Conservation (phyloP, 1,284 basidiomycete species). For the Puccinia polysora region DNA sequence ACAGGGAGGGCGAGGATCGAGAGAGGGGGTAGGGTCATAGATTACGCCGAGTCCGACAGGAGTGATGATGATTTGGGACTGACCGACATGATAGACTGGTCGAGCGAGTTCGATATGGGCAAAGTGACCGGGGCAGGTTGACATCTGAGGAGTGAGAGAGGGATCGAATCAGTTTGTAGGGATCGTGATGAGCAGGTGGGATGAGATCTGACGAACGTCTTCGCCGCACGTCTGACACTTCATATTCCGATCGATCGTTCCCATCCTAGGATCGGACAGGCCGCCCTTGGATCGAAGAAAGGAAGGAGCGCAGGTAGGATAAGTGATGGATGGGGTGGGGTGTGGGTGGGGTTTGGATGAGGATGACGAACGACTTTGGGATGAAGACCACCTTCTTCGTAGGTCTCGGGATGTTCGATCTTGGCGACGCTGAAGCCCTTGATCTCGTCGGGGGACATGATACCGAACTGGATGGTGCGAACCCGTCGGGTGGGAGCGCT, state of each 20-base stretch:
- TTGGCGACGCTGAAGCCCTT: conserved; percentile 72
- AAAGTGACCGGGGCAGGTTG: conserved; percentile 79
- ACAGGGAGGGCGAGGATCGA: too few species aligned
- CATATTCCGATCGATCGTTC: conserved; percentile 96
- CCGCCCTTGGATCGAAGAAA: conserved; percentile 78
- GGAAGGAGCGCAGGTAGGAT: conserved; percentile 7
- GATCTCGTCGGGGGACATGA: conserved; percentile 99
- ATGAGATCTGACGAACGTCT: conserved; percentile 70
- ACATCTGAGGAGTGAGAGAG: conserved; percentile 45
- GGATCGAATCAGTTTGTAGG: not conserved
- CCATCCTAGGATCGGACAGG: conserved; percentile 95
- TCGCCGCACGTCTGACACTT: conserved; percentile 99
- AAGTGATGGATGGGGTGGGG: not conserved
- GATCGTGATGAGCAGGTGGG: not conserved
- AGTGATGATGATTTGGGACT: conserved; percentile 48
- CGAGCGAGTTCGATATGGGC: conserved; percentile 95
- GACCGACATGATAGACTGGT: conserved; percentile 94
- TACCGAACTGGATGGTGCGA: conserved; percentile 97
- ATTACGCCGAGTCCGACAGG: not conserved
- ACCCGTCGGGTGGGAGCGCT: conserved; percentile 88
- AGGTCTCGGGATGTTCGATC: conserved; percentile 96
- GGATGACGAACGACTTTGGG: conserved; percentile 44
- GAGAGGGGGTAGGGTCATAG: too few species aligned
- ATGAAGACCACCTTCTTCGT: conserved; percentile 73
- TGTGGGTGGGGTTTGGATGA: not conserved